phyloP scores from a whole-genome alignment of 202 grass and related monocot genomes.

The Brachypodium distachyon region DNA sequence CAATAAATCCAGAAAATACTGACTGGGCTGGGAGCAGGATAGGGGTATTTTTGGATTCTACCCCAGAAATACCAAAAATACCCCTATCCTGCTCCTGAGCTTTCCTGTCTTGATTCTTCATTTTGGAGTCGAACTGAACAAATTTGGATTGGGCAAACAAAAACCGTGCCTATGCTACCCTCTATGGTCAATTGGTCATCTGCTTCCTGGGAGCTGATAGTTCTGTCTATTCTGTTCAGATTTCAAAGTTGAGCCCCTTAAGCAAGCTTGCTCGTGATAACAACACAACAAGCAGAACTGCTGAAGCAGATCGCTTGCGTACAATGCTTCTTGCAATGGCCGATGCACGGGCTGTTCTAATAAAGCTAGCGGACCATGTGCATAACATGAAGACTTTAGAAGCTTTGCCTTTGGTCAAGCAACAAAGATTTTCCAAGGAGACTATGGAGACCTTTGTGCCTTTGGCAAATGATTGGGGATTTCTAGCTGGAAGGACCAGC shows the following conservation, averaged over 20 bases:
- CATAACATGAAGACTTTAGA: slow-evolving; percentile 95
- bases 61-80: too few relatives aligned
- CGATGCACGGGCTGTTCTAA: slow-evolving; percentile 83
- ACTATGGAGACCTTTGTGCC: slow-evolving; percentile 92
- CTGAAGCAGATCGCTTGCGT: slow-evolving; percentile 89
- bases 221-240: slow-evolving; percentile 40
- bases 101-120: too few relatives aligned
- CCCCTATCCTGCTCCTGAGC: too few relatives aligned
- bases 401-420: slow-evolving; percentile 58
- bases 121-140: too few relatives aligned
- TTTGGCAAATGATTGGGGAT: slow-evolving; percentile 81
- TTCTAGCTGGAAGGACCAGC: slow-evolving; percentile 86
- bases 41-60: too few relatives aligned
- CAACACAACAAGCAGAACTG: slow-evolving; percentile 71
- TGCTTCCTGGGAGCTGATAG: not conserved
- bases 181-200: not conserved
- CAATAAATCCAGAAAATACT: too few relatives aligned
- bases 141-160: too few relatives aligned
- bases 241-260: slow-evolving; percentile 90
- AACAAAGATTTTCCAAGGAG: slow-evolving; percentile 91
- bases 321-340: slow-evolving; percentile 99
- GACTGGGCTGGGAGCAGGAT: too few relatives aligned
- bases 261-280: slow-evolving; percentile 97
- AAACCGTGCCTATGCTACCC: not conserved
- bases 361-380: slow-evolving; percentile 86